Evolutionary conservation across 2,329 filamentous ascomycete species (phyloP).

Genomic region (Phoma sp.): DNA sequence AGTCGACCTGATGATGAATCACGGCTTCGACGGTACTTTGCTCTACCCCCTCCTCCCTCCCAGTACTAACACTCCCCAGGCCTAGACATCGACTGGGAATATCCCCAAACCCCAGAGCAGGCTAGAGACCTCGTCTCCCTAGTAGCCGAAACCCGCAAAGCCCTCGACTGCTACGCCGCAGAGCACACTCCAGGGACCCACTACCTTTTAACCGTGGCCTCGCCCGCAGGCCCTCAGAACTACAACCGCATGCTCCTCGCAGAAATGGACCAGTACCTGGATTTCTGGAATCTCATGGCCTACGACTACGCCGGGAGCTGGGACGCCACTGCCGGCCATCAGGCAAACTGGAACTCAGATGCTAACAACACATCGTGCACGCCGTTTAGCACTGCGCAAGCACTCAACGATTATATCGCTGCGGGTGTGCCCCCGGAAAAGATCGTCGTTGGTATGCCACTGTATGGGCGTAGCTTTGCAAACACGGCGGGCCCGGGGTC

Average conservation of each 20-base stretch:
- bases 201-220: conserved; percentile 55
- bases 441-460: conserved; percentile 46
- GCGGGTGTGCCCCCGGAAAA: conserved; percentile 42
- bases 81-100: conserved; percentile 49
- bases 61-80: conserved; percentile 16
- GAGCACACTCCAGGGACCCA: conserved; percentile 48
- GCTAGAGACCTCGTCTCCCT: conserved; percentile 44
- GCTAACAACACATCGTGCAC: conserved; percentile 23
- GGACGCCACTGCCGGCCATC: conserved; percentile 42
- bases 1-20: conserved; percentile 38
- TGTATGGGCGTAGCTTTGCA: conserved; percentile 45
- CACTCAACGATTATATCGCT: conserved; percentile 39
- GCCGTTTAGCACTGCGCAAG: conserved; percentile 42
- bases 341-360: conserved; percentile 36
- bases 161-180: conserved; percentile 51
- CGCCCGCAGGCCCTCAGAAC: conserved; percentile 52
- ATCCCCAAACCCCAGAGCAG: conserved; percentile 39
- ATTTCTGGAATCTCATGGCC: conserved; percentile 73
- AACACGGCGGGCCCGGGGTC: conserved; percentile 45
- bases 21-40: conserved; percentile 44
- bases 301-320: conserved; percentile 70
- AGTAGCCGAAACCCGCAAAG: conserved; percentile 37
- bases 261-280: conserved; percentile 55
- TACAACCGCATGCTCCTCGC: conserved; percentile 53
- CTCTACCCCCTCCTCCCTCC: not conserved